These are phyloP conservation scores for Pisolithus tinctorius DNA, from an alignment of 768 basidiomycete species.

Conservation along the genomic window DNA sequence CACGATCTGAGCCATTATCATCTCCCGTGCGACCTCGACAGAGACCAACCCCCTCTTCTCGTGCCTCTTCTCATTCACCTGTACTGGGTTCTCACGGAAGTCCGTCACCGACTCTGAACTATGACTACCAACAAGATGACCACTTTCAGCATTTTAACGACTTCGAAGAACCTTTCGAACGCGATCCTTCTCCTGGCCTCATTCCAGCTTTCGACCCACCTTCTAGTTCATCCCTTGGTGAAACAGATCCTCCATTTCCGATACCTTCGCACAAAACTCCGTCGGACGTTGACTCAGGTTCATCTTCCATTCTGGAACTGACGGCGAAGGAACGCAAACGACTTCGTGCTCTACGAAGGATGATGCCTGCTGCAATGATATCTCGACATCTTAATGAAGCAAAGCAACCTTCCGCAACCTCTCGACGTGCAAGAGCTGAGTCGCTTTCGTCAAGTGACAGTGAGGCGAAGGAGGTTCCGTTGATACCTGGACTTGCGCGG, in stretches of 20 bases:
- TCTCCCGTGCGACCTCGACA: slow-evolving; percentile 3
- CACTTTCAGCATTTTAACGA: slow-evolving; percentile 10
- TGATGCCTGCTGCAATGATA: slow-evolving; percentile 54
- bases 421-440: slow-evolving; percentile 5
- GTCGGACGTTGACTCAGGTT: slow-evolving; percentile 12
- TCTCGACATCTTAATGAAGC: slow-evolving; percentile 22
- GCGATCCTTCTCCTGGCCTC: slow-evolving; percentile 4
- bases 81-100: neutral
- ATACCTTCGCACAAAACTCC: slow-evolving; percentile 8
- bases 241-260: slow-evolving; percentile 10
- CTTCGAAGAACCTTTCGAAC: neutral
- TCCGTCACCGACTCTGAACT: slow-evolving; percentile 10
- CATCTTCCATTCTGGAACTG: slow-evolving; percentile 12
- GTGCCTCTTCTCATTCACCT: slow-evolving; percentile 9
- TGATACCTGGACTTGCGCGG: slow-evolving; percentile 49
- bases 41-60: slow-evolving; percentile 2
- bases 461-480: slow-evolving; percentile 31
- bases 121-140: slow-evolving; percentile 10
- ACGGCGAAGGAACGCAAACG: slow-evolving; percentile 28
- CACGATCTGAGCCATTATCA: slow-evolving; percentile 9
- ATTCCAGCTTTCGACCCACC: slow-evolving; percentile 3
- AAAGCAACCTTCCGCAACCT: slow-evolving; percentile 7
- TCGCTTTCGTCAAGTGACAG: slow-evolving; percentile 16
- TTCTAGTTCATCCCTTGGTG: slow-evolving; percentile 11
- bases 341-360: slow-evolving; percentile 34